Evolutionary conservation across 306 rosid species (phyloP).

Genomic region (Ammopiptanthus mongolicus): DNA sequence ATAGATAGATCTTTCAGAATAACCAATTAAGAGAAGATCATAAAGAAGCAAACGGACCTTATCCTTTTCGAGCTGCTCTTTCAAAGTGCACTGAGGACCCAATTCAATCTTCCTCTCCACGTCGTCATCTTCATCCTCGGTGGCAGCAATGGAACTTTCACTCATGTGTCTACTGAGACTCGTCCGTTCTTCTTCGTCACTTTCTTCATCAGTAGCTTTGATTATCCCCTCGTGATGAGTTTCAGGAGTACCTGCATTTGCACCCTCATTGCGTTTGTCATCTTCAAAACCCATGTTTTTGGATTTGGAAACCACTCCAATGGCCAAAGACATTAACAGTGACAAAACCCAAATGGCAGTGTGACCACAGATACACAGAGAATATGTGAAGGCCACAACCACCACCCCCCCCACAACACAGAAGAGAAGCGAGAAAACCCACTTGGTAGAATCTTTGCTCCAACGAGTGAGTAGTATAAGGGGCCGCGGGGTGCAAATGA

Average conservation of each 20-base stretch:
- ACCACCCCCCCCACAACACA: neutral
- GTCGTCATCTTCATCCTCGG: constrained; percentile 79
- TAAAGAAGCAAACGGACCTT: constrained; percentile 43
- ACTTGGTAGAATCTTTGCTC: constrained; percentile 21
- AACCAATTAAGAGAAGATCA: neutral
- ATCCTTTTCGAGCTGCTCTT: constrained; percentile 83
- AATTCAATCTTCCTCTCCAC: constrained; percentile 53
- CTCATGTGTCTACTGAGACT: constrained; percentile 38
- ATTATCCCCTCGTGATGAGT: constrained; percentile 12
- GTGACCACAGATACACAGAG: neutral
- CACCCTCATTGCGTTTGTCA: constrained; percentile 31
- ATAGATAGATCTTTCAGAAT: neutral
- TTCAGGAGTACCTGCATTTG: constrained; percentile 3
- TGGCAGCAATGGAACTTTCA: constrained; percentile 47
- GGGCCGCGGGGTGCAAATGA: neutral
- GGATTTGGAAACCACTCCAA: constrained; percentile 42
- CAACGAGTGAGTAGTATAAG: too few relatives aligned
- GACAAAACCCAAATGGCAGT: constrained; percentile 20
- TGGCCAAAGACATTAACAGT: constrained; percentile 49
- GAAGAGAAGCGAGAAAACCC: constrained; percentile 14
- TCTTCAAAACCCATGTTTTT: constrained; percentile 69
- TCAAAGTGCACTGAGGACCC: constrained; percentile 83
- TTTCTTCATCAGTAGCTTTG: constrained; percentile 20
- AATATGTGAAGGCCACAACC: neutral
- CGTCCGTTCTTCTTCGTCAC: constrained; percentile 19